A percentile compares a stretch with the other conserved stretches of the same genome.
phyloP scores from a whole-genome alignment of 1,284 basidiomycete genomes.

The Cronartium quercuum region DNA sequence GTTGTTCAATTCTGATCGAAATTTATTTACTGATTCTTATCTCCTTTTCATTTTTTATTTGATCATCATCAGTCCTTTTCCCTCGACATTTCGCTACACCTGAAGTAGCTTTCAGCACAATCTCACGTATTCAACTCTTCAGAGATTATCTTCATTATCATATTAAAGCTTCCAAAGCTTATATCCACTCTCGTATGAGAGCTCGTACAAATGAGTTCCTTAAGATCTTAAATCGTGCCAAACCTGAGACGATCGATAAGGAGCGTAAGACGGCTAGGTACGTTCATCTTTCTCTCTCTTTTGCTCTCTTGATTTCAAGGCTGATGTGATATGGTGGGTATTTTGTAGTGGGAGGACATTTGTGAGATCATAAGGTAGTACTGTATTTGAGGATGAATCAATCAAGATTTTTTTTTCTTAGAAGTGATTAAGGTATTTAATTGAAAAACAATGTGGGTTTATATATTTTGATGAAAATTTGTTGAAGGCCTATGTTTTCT shows the following conservation, averaged over 20 bases:
- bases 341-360: constrained; percentile 34
- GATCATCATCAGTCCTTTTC: constrained; percentile 65
- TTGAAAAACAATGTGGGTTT: constrained; percentile 12
- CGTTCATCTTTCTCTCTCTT: constrained; percentile 46
- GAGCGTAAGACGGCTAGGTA: constrained; percentile 90
- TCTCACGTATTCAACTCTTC: constrained; percentile 95
- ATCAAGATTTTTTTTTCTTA: neutral
- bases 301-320: neutral
- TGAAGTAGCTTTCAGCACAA: constrained; percentile 69
- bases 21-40: neutral
- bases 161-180: constrained; percentile 98
- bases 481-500: too few species aligned
- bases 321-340: neutral
- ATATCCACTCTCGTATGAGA: constrained; percentile 98
- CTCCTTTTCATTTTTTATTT: neutral
- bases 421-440: neutral
- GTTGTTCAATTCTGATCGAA: neutral
- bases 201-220: constrained; percentile 92
- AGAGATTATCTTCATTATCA: constrained; percentile 98
- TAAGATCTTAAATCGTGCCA: constrained; percentile 96
- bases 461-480: constrained; percentile 7
- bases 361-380: constrained; percentile 13
- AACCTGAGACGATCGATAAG: constrained; percentile 74
- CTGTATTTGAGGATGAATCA: neutral
- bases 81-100: constrained; percentile 85